These are phyloP conservation scores for Chlamydomonas sphaeroides DNA, from an alignment of 139 green algal species.

Conservation along the genomic window DNA sequence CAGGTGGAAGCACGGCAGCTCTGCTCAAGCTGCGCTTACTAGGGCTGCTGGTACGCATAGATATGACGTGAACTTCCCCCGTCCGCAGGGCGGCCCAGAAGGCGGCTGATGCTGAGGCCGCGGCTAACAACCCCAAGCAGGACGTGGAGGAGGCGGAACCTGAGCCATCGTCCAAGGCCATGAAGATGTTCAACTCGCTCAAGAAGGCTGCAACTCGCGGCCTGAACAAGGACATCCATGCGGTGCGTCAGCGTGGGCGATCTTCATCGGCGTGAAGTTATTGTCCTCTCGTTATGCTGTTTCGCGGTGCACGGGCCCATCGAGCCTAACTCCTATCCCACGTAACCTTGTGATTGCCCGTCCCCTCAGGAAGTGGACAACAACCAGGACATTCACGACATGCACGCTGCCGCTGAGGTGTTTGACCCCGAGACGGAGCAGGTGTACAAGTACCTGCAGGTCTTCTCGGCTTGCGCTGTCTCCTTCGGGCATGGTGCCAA, in stretches of 20 bases:
- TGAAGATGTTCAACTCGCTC: conserved; percentile 11
- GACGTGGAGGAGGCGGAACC: not conserved
- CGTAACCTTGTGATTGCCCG: too few species aligned
- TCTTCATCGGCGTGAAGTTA: too few species aligned
- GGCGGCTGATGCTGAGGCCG: conserved; percentile 18
- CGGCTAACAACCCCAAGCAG: conserved; percentile 3
- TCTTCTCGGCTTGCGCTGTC: conserved; percentile 30
- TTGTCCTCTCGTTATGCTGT: too few species aligned
- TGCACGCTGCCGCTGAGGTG: conserved; percentile 55
- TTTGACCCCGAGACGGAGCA: conserved; percentile 82
- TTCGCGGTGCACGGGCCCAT: too few species aligned
- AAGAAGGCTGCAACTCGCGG: conserved; percentile 20
- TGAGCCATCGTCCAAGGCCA: conserved; percentile 1
- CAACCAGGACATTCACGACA: conserved; percentile 10
- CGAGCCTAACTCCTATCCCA: too few species aligned
- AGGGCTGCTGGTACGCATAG: too few species aligned
- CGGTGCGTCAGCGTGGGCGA: not conserved
- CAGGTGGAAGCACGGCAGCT: too few species aligned
- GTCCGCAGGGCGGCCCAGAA: conserved; percentile 13
- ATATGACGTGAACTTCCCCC: not conserved
- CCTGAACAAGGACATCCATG: conserved; percentile 25
- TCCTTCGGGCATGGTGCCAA: conserved; percentile 68
- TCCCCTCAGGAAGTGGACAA: conserved; percentile 16
- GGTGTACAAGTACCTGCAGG: conserved; percentile 63
- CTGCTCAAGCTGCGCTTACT: too few species aligned